Evolutionary conservation across 495 filamentous ascomycete species (phyloP).

Genomic region (Hyaloscypha bicolor): DNA sequence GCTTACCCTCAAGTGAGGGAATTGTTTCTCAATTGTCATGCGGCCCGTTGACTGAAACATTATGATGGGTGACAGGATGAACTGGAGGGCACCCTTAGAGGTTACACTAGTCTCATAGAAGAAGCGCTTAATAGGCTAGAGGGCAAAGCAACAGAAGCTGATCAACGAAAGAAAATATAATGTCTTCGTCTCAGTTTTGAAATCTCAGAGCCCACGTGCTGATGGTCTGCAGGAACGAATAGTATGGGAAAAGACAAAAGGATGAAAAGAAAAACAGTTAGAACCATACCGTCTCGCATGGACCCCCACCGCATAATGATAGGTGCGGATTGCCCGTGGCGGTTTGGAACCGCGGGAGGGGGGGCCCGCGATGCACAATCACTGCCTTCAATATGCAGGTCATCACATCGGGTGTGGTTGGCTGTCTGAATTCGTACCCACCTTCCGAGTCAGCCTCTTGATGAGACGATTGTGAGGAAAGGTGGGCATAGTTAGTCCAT

Average conservation of each 20-base stretch:
- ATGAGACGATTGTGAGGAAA: neutral
- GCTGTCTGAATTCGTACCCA: neutral
- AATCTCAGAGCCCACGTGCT: neutral
- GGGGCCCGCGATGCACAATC: conserved; percentile 7
- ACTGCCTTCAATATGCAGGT: conserved; percentile 9
- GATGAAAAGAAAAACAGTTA: conserved; percentile 22
- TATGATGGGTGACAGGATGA: conserved; percentile 34
- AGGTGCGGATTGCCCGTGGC: neutral
- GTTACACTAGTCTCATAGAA: conserved; percentile 50
- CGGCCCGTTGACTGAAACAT: neutral
- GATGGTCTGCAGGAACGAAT: conserved; percentile 20
- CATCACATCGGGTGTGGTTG: conserved; percentile 1
- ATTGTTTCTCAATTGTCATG: neutral
- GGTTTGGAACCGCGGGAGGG: neutral
- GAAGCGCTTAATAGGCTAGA: conserved; percentile 42
- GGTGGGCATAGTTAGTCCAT: neutral
- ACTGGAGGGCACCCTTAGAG: conserved; percentile 48
- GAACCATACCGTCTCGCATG: neutral
- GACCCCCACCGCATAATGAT: conserved; percentile 8
- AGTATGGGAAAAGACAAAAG: conserved; percentile 15
- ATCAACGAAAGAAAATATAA: conserved; percentile 22
- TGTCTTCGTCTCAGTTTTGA: neutral
- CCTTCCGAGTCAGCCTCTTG: neutral
- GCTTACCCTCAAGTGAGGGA: conserved; percentile 4
- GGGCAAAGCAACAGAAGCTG: conserved; percentile 19